Evolutionary conservation across 1,139 yeast species (phyloP).

Genomic region (Suhomyces bokatorum): DNA sequence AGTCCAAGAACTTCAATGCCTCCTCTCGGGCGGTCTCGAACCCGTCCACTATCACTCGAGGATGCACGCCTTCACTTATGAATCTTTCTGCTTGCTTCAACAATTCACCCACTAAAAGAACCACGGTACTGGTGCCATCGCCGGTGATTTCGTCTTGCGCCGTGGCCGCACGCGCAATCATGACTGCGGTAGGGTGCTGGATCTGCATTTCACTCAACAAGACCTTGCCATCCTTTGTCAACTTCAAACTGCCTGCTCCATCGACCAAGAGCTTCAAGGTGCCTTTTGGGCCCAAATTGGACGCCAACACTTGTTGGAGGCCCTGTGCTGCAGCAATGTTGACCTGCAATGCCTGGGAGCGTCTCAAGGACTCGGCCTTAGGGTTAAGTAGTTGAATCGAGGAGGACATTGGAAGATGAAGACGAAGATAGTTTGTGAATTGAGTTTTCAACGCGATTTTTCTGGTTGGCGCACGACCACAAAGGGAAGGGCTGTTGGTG

Average conservation of each 20-base stretch:
- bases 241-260: constrained; percentile 92
- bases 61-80: constrained; percentile 93
- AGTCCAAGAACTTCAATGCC: constrained; percentile 66
- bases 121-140: constrained; percentile 98
- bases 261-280: constrained; percentile 95
- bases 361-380: constrained; percentile 91
- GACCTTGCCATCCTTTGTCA: constrained; percentile 97
- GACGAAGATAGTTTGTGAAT: constrained; percentile 27
- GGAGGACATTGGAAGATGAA: constrained; percentile 53
- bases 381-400: constrained; percentile 92
- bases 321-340: constrained; percentile 97
- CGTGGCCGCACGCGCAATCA: constrained; percentile 98
- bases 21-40: constrained; percentile 86
- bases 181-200: constrained; percentile 98
- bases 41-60: constrained; percentile 92
- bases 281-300: constrained; percentile 96
- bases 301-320: constrained; percentile 83
- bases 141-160: constrained; percentile 99
- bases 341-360: constrained; percentile 93
- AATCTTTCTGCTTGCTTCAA: constrained; percentile 93
- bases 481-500: background rate
- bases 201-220: constrained; percentile 95
- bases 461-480: constrained; percentile 5
- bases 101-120: constrained; percentile 89
- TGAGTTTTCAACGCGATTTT: constrained; percentile 14